These are phyloP conservation scores for Purpureocillium takamizusanense DNA, from an alignment of 2,329 filamentous ascomycete genomes.

Conservation along the genomic window DNA sequence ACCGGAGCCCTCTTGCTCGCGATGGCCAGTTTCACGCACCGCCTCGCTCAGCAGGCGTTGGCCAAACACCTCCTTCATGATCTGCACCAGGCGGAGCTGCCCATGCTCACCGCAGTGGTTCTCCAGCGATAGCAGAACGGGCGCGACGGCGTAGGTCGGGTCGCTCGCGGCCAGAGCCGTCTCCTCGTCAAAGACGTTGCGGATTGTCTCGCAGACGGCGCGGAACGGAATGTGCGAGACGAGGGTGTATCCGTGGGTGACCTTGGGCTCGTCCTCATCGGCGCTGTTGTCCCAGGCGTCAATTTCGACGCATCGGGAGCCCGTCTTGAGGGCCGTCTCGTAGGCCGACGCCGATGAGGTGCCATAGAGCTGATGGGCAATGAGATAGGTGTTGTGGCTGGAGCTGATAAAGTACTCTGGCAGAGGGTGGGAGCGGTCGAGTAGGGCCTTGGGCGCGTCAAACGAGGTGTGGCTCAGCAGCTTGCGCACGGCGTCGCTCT, in stretches of 20 bases:
- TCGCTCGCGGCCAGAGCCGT: constrained; percentile 26
- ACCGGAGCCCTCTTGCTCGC: constrained; percentile 40
- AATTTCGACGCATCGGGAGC: constrained; percentile 63
- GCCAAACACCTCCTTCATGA: constrained; percentile 57
- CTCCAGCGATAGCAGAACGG: constrained; percentile 57
- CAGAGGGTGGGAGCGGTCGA: constrained; percentile 50
- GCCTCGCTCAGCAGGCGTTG: constrained; percentile 49
- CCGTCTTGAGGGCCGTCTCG: constrained; percentile 50
- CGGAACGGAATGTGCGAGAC: constrained; percentile 59
- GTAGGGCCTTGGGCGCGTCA: constrained; percentile 42
- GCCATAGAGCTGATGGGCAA: constrained; percentile 61
- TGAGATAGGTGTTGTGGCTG: constrained; percentile 65
- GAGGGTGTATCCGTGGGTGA: constrained; percentile 61
- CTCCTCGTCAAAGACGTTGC: constrained; percentile 52
- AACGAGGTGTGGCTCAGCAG: constrained; percentile 50
- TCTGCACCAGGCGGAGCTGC: constrained; percentile 51
- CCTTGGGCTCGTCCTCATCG: constrained; percentile 54
- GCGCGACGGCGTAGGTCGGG: constrained; percentile 36
- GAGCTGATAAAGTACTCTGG: constrained; percentile 66
- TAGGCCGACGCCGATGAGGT: constrained; percentile 54
- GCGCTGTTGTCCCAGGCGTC: constrained; percentile 62
- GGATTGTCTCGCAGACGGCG: constrained; percentile 55
- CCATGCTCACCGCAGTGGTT: constrained; percentile 55
- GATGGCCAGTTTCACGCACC: constrained; percentile 45
- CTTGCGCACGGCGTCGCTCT: constrained; percentile 34